Evolutionary conservation across 2,329 filamentous ascomycete genomes (phyloP).

Genomic region (Aureobasidium lini): DNA sequence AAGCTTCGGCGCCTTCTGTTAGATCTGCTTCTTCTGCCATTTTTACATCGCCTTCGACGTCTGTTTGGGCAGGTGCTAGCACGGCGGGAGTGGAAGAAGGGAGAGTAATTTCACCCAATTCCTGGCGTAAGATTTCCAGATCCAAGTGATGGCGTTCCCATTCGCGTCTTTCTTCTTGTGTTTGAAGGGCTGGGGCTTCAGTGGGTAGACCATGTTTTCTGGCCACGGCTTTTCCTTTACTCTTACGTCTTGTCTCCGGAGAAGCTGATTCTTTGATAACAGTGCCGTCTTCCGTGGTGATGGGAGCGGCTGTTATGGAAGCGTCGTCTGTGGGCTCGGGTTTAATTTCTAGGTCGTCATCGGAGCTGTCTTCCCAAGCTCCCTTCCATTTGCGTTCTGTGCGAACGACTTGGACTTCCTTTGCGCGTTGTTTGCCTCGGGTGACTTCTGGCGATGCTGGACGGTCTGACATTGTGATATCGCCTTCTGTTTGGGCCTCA

Average conservation of each 20-base stretch:
- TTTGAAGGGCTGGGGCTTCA: constrained; percentile 34
- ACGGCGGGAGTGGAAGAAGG: constrained; percentile 1
- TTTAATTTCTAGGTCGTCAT: constrained; percentile 41
- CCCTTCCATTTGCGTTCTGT: constrained; percentile 37
- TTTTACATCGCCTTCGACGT: constrained; percentile 35
- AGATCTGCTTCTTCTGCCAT: constrained; percentile 27
- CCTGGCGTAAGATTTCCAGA: constrained; percentile 38
- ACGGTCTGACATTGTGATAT: constrained; percentile 14
- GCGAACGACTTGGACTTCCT: constrained; percentile 37
- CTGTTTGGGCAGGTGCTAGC: constrained; percentile 16
- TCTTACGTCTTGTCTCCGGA: constrained; percentile 5
- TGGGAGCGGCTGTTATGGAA: constrained; percentile 8
- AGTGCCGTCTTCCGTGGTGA: neutral
- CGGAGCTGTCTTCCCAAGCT: constrained; percentile 35
- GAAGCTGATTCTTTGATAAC: constrained; percentile 15
- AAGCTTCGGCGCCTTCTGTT: constrained; percentile 7
- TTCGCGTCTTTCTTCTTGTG: constrained; percentile 46
- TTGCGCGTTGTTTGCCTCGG: constrained; percentile 33
- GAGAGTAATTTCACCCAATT: constrained; percentile 36
- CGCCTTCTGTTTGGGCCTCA: constrained; percentile 6
- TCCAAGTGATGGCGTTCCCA: constrained; percentile 42
- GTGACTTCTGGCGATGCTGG: constrained; percentile 11
- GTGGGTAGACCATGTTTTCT: neutral
- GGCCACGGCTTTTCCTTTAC: neutral
- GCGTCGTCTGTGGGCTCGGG: constrained; percentile 42